A percentile compares a stretch with the other conserved stretches of the same genome.
These are phyloP conservation scores for Botrytis paeoniae DNA, from an alignment of 2,329 filamentous ascomycete genomes.

Conservation along the genomic window DNA sequence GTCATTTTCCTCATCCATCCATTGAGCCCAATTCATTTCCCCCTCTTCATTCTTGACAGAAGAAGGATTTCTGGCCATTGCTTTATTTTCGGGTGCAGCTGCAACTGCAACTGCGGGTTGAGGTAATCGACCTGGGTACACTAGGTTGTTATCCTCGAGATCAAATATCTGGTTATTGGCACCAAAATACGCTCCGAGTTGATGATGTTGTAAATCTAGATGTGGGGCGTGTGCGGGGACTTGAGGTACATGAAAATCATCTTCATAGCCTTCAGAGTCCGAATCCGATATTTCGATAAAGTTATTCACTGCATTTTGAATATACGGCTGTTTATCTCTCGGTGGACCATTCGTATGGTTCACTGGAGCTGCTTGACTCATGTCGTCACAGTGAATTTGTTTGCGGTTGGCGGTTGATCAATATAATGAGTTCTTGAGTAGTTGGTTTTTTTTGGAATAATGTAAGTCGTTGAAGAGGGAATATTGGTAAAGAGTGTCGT, in stretches of 20 bases:
- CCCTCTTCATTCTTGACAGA: not conserved
- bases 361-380: not conserved
- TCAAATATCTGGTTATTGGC: not conserved
- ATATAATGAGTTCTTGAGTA: not conserved
- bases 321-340: not conserved
- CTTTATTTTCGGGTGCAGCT: not conserved
- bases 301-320: not conserved
- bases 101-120: not conserved
- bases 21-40: not conserved
- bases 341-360: not conserved
- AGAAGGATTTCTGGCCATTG: not conserved
- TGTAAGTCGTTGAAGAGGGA: not conserved
- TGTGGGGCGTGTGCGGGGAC: not conserved
- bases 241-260: not conserved
- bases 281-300: slow-evolving; percentile 2
- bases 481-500: not conserved
- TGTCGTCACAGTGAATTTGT: not conserved
- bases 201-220: no score
- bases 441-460: not conserved
- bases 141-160: not conserved
- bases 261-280: not conserved
- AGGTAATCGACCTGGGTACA: not conserved
- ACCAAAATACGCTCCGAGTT: not conserved
- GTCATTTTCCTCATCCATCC: not conserved
- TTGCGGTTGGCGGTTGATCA: not conserved